Evolutionary conservation across 2,329 filamentous ascomycete genomes (phyloP), one percentile per base, ranked within the genome.

Genomic region (Beauveria australis): DNA sequence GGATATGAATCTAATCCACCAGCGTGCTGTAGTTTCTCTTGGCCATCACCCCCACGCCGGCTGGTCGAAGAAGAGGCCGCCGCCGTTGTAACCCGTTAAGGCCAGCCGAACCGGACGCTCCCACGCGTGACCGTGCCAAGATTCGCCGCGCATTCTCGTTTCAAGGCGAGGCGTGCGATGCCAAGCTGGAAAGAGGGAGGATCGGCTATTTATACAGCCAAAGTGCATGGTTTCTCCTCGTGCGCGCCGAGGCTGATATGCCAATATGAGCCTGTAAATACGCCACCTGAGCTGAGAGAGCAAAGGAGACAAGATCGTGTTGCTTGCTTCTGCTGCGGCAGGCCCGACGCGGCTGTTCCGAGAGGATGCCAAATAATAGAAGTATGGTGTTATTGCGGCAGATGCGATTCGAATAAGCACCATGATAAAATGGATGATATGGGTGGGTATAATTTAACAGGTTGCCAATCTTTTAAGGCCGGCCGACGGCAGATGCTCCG

Each of bases 171-270:
- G 49, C 52, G 52, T 28, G 52, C 52, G 37, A 53, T 55, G 53
- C 53, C 53, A 55, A 55, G 53, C 26, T 26, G n/a, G 7, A 28
- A 14, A 22, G 24, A 56, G 53, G 30, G 53, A 47, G 53, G 53
- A 56, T 56, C 53, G 53, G 43, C 53, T 37, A 47, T 37, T 37
- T 37, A 37, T 37, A 37, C 33, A 37, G 12, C 22, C 37, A 28
- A 28, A 16, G 9, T 44, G 22, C 9, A n/a, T 43, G 5, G n/a
- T 19, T 40, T 24, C 22, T 41, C 26, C 18, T 44, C 40, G 37
- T 55, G 53, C 46, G 41, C 53, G 53, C 28, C 41, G 53, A 41
- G 54, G 54, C 54, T 49, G 54, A 57, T 19, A 48, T 57, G 28
- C 26, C 44, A 49, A 49, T 26, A 49, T 40, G 30, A 46, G 16